Evolutionary conservation across 169 alveolate species (phyloP), one percentile per base, ranked within the genome.

Genomic region (Plasmodium ovale): DNA sequence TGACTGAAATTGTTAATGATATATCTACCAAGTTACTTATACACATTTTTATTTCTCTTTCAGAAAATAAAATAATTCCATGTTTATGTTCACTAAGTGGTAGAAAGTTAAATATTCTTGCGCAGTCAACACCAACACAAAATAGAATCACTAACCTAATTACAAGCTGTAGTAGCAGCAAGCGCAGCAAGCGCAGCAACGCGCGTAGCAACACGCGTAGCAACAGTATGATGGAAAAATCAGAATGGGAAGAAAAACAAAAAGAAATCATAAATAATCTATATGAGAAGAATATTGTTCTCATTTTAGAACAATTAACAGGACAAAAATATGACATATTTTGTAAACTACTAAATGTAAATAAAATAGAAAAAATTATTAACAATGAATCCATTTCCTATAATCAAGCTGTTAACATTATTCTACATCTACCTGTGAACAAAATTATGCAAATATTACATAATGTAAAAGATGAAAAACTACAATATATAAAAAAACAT

Each of bases 1-100:
- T 82, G 19, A 33, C 25, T 67, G 42, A 82, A 82, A 82, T 82
- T 68, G 59, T 82, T 14, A 82, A 82, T 82, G 90, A 82, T 16
- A 82, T 82, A 82, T 82, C 90, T 37, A 27, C 67, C 23, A 82
- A 82, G 53, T 42, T 31, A 27, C 35, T 82, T 7, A 39, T 53
- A 16, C 67, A 67, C 58, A 19, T 82, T 37, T 82, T 82, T 56
- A 56, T 82, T 5, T 42, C 65, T 7, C 25, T 59, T 5, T 53
- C 74, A 4, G 42, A 82, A 60, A 70, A 82, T 19, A 82, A 82
- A 35, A 59, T 44, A 14, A 16, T 53, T n/a, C 58, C 69, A 21
- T 65, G 90, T 14, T 37, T 82, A 21, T 21, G 27, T 35, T 27
- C 42, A 39, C 25, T 82, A 44, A 9, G 72, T 6, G 33, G 19